Evolutionary conservation across 2,329 filamentous ascomycete species (phyloP).

Genomic region (Cladophialophora psammophila): DNA sequence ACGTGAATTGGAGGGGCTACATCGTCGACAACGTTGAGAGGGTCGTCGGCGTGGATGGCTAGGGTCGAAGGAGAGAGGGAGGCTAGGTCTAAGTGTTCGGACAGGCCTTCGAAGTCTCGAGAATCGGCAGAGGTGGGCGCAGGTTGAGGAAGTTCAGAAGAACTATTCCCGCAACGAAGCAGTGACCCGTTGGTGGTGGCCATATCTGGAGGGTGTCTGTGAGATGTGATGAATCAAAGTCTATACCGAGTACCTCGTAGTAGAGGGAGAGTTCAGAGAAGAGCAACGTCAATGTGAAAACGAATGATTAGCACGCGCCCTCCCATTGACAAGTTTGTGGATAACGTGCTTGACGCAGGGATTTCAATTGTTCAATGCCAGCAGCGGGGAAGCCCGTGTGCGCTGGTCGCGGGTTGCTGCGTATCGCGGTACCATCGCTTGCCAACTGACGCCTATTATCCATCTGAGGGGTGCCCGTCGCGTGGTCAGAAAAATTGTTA

Average conservation of each 20-base stretch:
- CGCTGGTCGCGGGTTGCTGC: no score
- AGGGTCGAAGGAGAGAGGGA: conserved; percentile 65
- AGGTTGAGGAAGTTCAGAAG: not conserved
- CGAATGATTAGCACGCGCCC: not conserved
- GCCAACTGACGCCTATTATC: no score
- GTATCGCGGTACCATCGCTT: no score
- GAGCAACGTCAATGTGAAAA: not conserved
- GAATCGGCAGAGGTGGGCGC: conserved; percentile 7
- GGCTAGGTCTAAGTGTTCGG: conserved; percentile 20
- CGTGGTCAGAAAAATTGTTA: no score
- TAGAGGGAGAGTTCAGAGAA: not conserved
- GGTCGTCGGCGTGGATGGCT: conserved; percentile 83
- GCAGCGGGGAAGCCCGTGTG: not conserved
- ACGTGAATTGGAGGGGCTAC: conserved; percentile 90
- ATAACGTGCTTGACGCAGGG: not conserved
- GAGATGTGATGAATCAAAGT: not conserved
- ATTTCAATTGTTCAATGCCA: not conserved
- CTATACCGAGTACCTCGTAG: no score
- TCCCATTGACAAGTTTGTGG: conserved; percentile 3
- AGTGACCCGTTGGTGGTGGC: not conserved
- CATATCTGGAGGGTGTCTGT: not conserved
- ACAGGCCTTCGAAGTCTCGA: conserved; percentile 18
- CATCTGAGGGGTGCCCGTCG: no score
- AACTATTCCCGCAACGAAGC: not conserved
- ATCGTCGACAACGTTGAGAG: conserved; percentile 74